Percentiles rank a stretch among this genome's conserved stretches.
These are phyloP conservation scores for Phytopythium boreale DNA, from an alignment of 352 stramenopile species.

Conservation along the genomic window DNA sequence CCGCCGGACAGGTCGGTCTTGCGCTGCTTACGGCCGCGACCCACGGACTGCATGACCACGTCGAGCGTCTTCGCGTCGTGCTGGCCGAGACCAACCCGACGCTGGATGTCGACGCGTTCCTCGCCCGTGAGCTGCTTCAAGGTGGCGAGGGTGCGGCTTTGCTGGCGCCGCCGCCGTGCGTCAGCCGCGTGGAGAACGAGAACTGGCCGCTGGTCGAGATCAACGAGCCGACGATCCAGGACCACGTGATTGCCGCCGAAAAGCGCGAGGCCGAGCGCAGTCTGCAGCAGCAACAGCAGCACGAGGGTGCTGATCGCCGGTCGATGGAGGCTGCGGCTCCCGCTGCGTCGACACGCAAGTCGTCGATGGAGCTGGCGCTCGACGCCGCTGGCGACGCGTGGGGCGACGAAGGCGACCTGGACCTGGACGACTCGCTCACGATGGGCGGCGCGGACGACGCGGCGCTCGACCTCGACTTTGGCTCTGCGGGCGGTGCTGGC, in stretches of 20 bases:
- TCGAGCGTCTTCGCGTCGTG: slow-evolving; percentile 89
- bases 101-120: slow-evolving; percentile 65
- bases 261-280: slow-evolving; percentile 77
- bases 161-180: slow-evolving; percentile 93
- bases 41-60: slow-evolving; percentile 94
- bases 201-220: slow-evolving; percentile 99
- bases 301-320: slow-evolving; percentile 23
- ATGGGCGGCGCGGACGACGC: slow-evolving; percentile 35
- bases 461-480: slow-evolving; percentile 57
- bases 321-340: slow-evolving; percentile 25
- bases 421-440: slow-evolving; percentile 76
- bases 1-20: slow-evolving; percentile 94
- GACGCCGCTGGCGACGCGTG: slow-evolving; percentile 74
- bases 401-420: slow-evolving; percentile 84
- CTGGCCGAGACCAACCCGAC: slow-evolving; percentile 90
- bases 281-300: slow-evolving; percentile 55
- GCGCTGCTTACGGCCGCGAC: slow-evolving; percentile 96
- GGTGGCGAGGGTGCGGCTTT: slow-evolving; percentile 78
- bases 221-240: slow-evolving; percentile 83
- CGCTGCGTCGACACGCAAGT: slow-evolving; percentile 33
- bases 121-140: slow-evolving; percentile 56
- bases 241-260: slow-evolving; percentile 77
- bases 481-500: slow-evolving; percentile 24
- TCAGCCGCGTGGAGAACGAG: slow-evolving; percentile 89
- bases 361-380: slow-evolving; percentile 69